Base-by-base conservation (phyloP, 345 rosid genomes). In the Sisymbrium altissimum region DNA sequence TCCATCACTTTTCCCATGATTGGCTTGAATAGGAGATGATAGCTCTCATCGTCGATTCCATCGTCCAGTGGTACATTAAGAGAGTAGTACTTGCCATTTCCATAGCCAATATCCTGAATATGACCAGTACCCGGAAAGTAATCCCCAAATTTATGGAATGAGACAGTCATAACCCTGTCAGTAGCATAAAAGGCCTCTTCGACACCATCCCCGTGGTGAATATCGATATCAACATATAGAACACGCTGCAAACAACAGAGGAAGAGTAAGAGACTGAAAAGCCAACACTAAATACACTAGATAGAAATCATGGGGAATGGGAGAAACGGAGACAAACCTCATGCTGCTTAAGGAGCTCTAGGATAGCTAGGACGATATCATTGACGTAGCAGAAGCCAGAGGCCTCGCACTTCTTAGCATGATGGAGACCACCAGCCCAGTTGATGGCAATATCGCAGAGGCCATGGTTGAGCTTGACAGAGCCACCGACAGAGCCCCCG, bases 141-240 rank as follows among this genome's bases (percentile, higher is more conserved):
- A 63, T 88, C 93, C 36, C 90, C 89, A 70, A 84, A 88, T 60
- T 86, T 88, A 68, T 88, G 93, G 66, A 88, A 86, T 0, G 90
- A 88, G 72, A 86, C 87, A 29, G 90, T 88, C 87, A 86, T 86
- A 64, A 88, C 93, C 66, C 87, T 85, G 66, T 88, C 86, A 17
- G 89, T 85, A 17, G 90, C 83, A 76, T 86, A 88, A 78, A 88
- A 86, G n/a, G 90, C 90, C 80, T 86, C 90, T 69, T 88, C 90
- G 50, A 86, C 88, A 15, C 89, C 90, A 65, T 88, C 93, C 21
- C 89, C 89, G 15, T 86, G 91, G 77, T 86, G 88, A 74, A 86
- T 85, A 71, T 86, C 89, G 23, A 85, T 88, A 75, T 88, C 93
- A 15, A 88, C 91, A 72, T 88, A 84, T 5, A 88, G 72, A 75